Percentiles rank a stretch among this genome's conserved stretches.
These are phyloP conservation scores for Oryza glumipatula DNA, from an alignment of 176 grass and related monocot species.

Conservation along the genomic window DNA sequence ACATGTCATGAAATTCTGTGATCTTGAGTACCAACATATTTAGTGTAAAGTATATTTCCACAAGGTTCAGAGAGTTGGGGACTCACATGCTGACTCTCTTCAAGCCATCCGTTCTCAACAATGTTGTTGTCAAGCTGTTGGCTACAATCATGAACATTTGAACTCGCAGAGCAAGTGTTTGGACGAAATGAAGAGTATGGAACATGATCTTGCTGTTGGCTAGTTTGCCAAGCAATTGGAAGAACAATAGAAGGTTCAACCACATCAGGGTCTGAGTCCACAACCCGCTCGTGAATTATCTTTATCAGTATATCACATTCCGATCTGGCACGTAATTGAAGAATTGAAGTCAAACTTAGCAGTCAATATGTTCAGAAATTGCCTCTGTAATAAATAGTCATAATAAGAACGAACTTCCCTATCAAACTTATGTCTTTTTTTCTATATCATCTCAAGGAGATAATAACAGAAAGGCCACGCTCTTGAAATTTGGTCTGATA, in stretches of 20 bases:
- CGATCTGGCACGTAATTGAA: conserved; percentile 42
- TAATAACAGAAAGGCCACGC: not conserved
- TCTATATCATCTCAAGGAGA: not conserved
- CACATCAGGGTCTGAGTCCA: conserved; percentile 40
- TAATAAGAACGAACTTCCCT: conserved; percentile 1
- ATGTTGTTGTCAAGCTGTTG: conserved; percentile 25
- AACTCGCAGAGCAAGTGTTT: conserved; percentile 33
- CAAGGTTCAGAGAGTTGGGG: not conserved
- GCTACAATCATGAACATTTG: not conserved
- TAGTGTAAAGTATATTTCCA: not conserved
- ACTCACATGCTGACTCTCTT: conserved; percentile 30
- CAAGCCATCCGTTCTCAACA: conserved; percentile 50
- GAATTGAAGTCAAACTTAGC: conserved; percentile 32
- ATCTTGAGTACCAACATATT: not conserved
- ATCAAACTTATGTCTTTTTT: not conserved
- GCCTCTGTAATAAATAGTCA: not conserved
- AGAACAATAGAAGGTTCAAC: conserved; percentile 21
- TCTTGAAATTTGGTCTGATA: not conserved
- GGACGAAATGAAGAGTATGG: conserved; percentile 37
- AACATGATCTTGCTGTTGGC: conserved; percentile 2
- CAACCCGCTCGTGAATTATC: conserved; percentile 64
- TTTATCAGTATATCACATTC: conserved; percentile 64
- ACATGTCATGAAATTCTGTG: not conserved
- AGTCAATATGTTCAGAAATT: conserved; percentile 1
- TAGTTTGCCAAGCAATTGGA: conserved; percentile 41